A percentile compares a stretch with the other conserved stretches of the same genome.
These are phyloP conservation scores for Botrytis deweyae DNA, from an alignment of 2,329 filamentous ascomycete species.

Conservation along the genomic window DNA sequence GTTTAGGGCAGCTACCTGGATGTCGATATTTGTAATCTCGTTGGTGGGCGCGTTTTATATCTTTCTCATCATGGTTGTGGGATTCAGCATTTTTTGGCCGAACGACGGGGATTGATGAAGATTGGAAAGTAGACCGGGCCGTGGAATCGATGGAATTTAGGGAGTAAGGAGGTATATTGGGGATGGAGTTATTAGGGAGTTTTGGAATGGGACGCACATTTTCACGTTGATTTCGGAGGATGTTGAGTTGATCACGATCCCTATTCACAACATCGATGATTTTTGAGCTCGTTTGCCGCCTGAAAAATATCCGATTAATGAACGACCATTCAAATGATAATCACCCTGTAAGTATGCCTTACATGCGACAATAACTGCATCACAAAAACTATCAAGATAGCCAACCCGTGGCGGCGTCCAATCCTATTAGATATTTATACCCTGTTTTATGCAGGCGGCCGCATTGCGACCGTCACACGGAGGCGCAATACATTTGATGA, in stretches of 20 bases:
- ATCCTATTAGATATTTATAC: background rate
- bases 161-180: background rate
- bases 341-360: background rate
- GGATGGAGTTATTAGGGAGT: background rate
- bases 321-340: background rate
- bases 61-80: background rate
- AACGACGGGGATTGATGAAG: background rate
- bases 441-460: constrained; percentile 1
- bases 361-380: background rate
- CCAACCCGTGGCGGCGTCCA: background rate
- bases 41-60: background rate
- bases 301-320: background rate
- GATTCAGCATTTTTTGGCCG: background rate
- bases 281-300: background rate
- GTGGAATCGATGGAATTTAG: background rate
- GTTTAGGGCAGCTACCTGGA: background rate
- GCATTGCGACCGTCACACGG: background rate
- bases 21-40: background rate
- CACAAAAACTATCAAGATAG: background rate
- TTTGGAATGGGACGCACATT: background rate
- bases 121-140: background rate
- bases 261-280: background rate
- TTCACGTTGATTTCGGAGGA: background rate
- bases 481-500: background rate
- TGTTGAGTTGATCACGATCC: background rate